These are phyloP conservation scores for Penicillium psychrofluorescens DNA, from an alignment of 495 filamentous ascomycete species.

Conservation along the genomic window DNA sequence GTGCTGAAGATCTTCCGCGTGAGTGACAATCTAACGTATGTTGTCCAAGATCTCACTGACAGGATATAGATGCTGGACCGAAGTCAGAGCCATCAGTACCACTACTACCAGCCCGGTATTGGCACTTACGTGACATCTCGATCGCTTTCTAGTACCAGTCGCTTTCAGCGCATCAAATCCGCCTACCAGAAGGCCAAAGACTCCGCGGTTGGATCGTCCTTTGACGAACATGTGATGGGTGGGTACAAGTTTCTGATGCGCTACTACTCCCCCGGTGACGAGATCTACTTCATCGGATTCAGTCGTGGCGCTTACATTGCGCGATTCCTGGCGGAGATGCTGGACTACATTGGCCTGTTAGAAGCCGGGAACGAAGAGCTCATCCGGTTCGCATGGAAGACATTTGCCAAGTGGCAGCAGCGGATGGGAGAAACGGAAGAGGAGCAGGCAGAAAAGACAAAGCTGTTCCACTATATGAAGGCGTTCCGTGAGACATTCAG, in stretches of 20 bases:
- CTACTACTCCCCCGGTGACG: constrained; percentile 71
- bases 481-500: constrained; percentile 82
- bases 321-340: constrained; percentile 80
- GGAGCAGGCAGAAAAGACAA: constrained; percentile 51
- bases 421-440: constrained; percentile 49
- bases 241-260: constrained; percentile 88
- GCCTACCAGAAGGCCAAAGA: constrained; percentile 82
- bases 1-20: constrained; percentile 77
- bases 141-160: constrained; percentile 58
- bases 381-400: constrained; percentile 80
- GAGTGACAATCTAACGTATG: constrained; percentile 7
- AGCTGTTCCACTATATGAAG: constrained; percentile 71
- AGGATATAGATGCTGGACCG: constrained; percentile 45
- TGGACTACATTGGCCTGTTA: constrained; percentile 74
- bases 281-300: constrained; percentile 81
- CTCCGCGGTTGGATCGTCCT: constrained; percentile 74
- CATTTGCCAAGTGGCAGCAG: constrained; percentile 78
- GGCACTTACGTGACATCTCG: constrained; percentile 72
- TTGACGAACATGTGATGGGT: constrained; percentile 76
- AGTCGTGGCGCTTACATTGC: constrained; percentile 83
- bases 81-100: constrained; percentile 39
- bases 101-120: constrained; percentile 59
- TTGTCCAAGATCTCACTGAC: background rate
- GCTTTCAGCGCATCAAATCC: constrained; percentile 57
- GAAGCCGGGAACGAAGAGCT: constrained; percentile 84